Evolutionary conservation across 441 rosid species (phyloP), one percentile per base, ranked within the genome.

Genomic region (Mallotus repandus): DNA sequence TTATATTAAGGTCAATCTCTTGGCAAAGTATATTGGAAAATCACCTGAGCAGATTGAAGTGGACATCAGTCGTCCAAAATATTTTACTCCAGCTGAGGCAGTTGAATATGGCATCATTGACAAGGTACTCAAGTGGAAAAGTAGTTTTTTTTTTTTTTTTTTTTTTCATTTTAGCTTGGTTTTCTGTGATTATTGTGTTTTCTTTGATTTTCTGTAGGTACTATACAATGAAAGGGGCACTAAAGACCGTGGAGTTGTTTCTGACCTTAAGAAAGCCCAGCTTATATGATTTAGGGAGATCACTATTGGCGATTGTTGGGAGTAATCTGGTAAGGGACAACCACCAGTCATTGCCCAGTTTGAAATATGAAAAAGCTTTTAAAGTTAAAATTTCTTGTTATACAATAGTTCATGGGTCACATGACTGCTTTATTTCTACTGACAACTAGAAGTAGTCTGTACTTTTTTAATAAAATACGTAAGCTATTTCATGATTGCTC

Each of bases 61-160:
- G 66, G 98, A 93, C 81, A 86, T 84, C 73, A 81, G 84, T 63
- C 86, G 89, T 22, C 99, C 99, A 4, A 93, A 95, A 86, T 95
- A 93, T 74, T 93, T 90, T 69, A 89, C 89, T 81, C 98, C 99
- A n/a, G 83, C 88, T 50, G 98, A 93, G 80, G 99, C 94, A 58
- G 87, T 95, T 84, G 97, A 93, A 84, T 95, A 91, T 64, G 97
- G 98, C 77, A 86, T 93, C 88, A 89, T 91, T 74, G 98, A 91
- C 81, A 93, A 91, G 97, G 97, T 95, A 74, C 13, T 14, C 32
- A 9, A 9, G 70, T 69, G 35, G 29, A 59, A 71, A 63, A 57
- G n/a, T 18, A n/a, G n/a, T n/a, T n/a, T n/a, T n/a, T n/a, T n/a
- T n/a, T n/a, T n/a, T n/a, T 60, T 46, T 68, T 25, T 25, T 25